Evolutionary conservation across 192 early-diverging fungal species (phyloP), one percentile per base, ranked within the genome.

Genomic region (Spinellus fusiger): DNA sequence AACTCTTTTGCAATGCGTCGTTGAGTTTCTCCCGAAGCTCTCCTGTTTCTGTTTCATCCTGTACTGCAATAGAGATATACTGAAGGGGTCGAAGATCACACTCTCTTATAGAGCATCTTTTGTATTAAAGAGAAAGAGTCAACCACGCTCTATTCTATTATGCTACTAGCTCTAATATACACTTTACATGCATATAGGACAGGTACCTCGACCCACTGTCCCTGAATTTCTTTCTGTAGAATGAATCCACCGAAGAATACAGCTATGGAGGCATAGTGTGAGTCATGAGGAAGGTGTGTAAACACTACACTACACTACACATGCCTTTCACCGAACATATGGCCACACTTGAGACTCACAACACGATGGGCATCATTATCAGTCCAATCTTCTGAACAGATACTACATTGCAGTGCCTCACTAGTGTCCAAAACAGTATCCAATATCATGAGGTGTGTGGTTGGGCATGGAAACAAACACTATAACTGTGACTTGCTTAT

Each of bases 311-410:
- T n/a, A n/a, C n/a, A n/a, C n/a, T n/a, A n/a, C n/a, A n/a, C n/a
- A n/a, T n/a, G n/a, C 63, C 38, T 38, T 34, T 49, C 23, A 25
- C 63, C 63, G 57, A 48, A 65, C 18, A 65, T 27, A 50, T 65
- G 63, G 5, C 63, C 63, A 38, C 63, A 65, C 12, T 65, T 47
- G 15, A 65, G 44, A 28, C 37, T 25, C 13, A 50, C 63, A 20
- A 65, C 15, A 37, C 63, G 44, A 65, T 65, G 63, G 15, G 31
- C 16, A 18, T 54, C 63, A 27, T 31, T 32, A 18, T 15, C 20
- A 13, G 48, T 65, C 63, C 63, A 65, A 54, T 65, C 27, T 8
- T 47, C 46, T 27, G 54, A 56, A 32, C 63, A 65, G 32, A 65
- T 49, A 16, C 32, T 49, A 27, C 63, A 65, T 23, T 46, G 54